These are phyloP conservation scores for Liriodendron chinense DNA, from an alignment of 164 flowering plant genomes.

Conservation along the genomic window DNA sequence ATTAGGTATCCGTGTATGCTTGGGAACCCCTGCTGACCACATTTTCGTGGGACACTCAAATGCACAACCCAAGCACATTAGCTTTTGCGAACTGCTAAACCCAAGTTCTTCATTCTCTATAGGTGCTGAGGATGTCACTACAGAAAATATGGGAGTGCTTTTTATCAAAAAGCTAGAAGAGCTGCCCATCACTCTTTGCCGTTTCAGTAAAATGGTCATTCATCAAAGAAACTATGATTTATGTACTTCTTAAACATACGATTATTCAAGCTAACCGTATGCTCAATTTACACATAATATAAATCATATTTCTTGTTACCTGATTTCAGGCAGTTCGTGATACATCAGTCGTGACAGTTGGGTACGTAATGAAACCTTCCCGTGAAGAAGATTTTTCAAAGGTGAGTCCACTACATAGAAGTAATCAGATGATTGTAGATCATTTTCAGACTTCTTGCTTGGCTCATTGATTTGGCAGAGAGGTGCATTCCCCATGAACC, in stretches of 20 bases:
- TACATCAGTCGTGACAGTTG: constrained; percentile 37
- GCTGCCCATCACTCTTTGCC: constrained; percentile 58
- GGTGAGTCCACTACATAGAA: constrained; percentile 36
- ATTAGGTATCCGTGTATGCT: background rate
- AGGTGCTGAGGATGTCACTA: constrained; percentile 37
- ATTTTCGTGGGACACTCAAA: background rate
- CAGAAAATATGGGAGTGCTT: constrained; percentile 20
- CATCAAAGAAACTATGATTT: constrained; percentile 4
- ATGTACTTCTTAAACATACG: background rate
- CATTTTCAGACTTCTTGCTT: background rate
- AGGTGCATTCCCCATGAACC: constrained; percentile 83
- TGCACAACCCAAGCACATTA: too few species aligned
- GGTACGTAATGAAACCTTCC: constrained; percentile 88
- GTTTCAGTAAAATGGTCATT: constrained; percentile 51
- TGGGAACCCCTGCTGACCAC: background rate
- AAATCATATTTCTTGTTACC: background rate
- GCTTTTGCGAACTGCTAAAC: background rate
- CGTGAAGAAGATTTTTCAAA: constrained; percentile 90
- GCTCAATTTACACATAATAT: background rate
- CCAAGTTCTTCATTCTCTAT: constrained; percentile 6
- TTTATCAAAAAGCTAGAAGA: constrained; percentile 60
- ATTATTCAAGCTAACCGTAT: background rate
- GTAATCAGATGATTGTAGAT: background rate
- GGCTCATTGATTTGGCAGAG: constrained; percentile 50
- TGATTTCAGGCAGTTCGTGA: constrained; percentile 42